Conservation (phyloP, 495 filamentous ascomycete species). For the Chaetomidium leptoderma region DNA sequence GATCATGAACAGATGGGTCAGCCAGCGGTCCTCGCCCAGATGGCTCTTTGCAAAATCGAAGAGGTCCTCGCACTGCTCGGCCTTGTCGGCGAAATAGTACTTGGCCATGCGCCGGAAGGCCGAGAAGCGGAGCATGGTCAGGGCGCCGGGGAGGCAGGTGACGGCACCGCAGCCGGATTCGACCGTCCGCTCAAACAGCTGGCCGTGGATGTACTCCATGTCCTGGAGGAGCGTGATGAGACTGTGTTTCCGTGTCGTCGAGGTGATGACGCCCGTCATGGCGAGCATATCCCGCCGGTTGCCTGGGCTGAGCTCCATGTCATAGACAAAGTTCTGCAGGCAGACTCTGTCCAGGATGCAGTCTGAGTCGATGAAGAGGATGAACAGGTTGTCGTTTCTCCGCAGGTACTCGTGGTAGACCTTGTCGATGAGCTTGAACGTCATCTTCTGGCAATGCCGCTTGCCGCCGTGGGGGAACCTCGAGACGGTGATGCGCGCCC, state of each 20-base stretch:
- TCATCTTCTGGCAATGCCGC: conserved; percentile 86
- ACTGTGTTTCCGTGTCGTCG: conserved; percentile 83
- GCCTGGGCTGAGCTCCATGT: conserved; percentile 96
- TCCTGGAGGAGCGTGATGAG: conserved; percentile 92
- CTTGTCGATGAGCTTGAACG: conserved; percentile 91
- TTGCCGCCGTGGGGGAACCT: conserved; percentile 94
- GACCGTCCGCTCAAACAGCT: conserved; percentile 94
- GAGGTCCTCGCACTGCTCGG: conserved; percentile 90
- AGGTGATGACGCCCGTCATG: conserved; percentile 97
- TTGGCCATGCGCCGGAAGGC: conserved; percentile 97
- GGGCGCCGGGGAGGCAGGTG: conserved; percentile 88
- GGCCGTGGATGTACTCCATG: conserved; percentile 97
- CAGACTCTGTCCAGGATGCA: conserved; percentile 92
- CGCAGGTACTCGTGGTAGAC: conserved; percentile 87
- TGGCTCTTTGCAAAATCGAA: conserved; percentile 97
- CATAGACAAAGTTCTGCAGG: conserved; percentile 97
- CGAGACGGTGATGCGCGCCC: conserved; percentile 82
- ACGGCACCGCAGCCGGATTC: conserved; percentile 94
- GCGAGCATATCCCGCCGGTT: conserved; percentile 92
- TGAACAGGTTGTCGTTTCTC: conserved; percentile 86
- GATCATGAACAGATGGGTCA: conserved; percentile 99
- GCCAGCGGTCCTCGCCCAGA: conserved; percentile 92
- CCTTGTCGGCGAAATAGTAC: conserved; percentile 98
- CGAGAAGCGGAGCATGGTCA: conserved; percentile 94
- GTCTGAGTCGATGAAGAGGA: conserved; percentile 97